A percentile compares a stretch with the other conserved stretches of the same genome.
phyloP scores from a whole-genome alignment of 2,329 filamentous ascomycete species.

The Arachnopeziza araneosa region DNA sequence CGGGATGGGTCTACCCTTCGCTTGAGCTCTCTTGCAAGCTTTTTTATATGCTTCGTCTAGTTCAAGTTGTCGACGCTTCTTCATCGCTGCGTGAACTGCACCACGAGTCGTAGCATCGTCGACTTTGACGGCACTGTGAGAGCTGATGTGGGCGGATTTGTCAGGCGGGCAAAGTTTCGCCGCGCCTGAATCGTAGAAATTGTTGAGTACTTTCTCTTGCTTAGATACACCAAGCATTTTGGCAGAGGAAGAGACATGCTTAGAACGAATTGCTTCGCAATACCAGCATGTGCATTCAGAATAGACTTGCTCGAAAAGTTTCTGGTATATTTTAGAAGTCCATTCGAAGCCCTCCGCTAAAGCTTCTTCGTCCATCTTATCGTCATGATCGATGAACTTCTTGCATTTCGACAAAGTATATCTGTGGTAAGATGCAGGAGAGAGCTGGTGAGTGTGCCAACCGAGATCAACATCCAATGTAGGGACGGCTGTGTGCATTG shows the following conservation, averaged over 20 bases:
- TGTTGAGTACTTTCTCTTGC: conserved; percentile 41
- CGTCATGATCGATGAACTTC: conserved; percentile 74
- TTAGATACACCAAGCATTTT: conserved; percentile 41
- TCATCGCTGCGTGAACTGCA: conserved; percentile 22
- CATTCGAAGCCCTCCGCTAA: conserved; percentile 64
- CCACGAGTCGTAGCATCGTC: conserved; percentile 19
- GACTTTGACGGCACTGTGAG: conserved; percentile 60
- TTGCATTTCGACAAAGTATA: conserved; percentile 44
- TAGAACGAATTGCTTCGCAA: conserved; percentile 63
- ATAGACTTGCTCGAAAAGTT: conserved; percentile 60
- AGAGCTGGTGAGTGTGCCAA: conserved; percentile 76
- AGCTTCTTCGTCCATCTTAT: conserved; percentile 68
- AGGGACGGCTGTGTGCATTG: conserved; percentile 51
- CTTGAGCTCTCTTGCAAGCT: conserved; percentile 44
- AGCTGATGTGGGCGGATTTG: conserved; percentile 64
- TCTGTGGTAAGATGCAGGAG: conserved; percentile 54
- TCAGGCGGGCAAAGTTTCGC: conserved; percentile 47
- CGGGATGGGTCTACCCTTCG: conserved; percentile 44
- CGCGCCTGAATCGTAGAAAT: conserved; percentile 43
- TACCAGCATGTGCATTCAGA: conserved; percentile 80
- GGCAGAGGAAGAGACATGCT: conserved; percentile 42
- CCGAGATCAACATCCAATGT: conserved; percentile 70
- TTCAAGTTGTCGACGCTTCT: conserved; percentile 31
- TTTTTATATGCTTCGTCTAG: conserved; percentile 53
- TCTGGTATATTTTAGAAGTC: conserved; percentile 67